Conservation (phyloP, 495 filamentous ascomycete genomes). For the Penicillium goetzii region DNA sequence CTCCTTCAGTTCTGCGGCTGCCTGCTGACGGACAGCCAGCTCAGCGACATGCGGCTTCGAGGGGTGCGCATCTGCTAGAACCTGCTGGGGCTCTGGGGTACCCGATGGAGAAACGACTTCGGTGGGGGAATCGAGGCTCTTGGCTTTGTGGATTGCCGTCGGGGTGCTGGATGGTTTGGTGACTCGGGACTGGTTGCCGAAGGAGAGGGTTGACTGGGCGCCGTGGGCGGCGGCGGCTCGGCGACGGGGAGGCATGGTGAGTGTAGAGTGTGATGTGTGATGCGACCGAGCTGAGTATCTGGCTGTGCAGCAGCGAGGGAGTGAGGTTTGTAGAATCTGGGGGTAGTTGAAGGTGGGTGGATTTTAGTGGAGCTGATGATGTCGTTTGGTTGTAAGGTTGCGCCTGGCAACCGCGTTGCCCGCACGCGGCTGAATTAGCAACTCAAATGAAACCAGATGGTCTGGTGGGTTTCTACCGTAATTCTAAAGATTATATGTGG, state of each 20-base stretch:
- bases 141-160: conserved; percentile 52
- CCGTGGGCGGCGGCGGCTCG: conserved; percentile 55
- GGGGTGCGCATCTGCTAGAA: conserved; percentile 25
- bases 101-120: conserved; percentile 36
- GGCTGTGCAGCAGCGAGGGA: not conserved
- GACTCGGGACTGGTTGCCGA: conserved; percentile 67
- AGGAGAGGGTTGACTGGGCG: conserved; percentile 74
- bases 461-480: not conserved
- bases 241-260: conserved; percentile 70
- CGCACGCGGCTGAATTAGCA: not conserved
- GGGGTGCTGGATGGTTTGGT: conserved; percentile 66
- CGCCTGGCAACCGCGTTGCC: conserved; percentile 10
- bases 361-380: conserved; percentile 14
- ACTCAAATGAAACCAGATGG: not conserved
- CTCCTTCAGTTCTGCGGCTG: conserved; percentile 44
- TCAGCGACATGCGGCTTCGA: conserved; percentile 53
- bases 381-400: conserved; percentile 18
- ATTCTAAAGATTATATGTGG: not conserved
- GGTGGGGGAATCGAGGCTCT: conserved; percentile 43
- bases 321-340: not conserved
- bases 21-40: conserved; percentile 48
- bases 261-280: conserved; percentile 1
- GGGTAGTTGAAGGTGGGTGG: conserved; percentile 1
- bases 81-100: conserved; percentile 34
- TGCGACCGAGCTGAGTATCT: not conserved